Evolutionary conservation across 805 yeast species (phyloP).

Genomic region (Lachancea quebecensis): DNA sequence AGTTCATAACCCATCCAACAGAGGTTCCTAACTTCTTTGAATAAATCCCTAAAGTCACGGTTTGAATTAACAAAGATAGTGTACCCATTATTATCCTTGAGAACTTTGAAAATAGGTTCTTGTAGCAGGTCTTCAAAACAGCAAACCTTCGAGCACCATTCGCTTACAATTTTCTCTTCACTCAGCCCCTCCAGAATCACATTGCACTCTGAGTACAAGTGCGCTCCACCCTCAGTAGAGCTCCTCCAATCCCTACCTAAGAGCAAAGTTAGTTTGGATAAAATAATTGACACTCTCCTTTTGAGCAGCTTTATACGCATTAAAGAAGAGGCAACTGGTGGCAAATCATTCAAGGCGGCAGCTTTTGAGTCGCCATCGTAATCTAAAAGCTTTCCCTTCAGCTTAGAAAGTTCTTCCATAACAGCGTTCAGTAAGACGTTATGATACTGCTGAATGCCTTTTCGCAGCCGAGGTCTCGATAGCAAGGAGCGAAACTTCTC

Average conservation of each 20-base stretch:
- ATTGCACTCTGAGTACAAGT: slow-evolving; percentile 44
- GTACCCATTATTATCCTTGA: slow-evolving; percentile 20
- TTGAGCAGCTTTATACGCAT: slow-evolving; percentile 49
- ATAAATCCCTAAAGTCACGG: slow-evolving; percentile 34
- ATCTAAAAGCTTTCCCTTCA: slow-evolving; percentile 36
- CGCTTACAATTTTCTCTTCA: slow-evolving; percentile 34
- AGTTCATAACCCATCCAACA: slow-evolving; percentile 45
- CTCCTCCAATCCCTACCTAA: slow-evolving; percentile 61
- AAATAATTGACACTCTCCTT: slow-evolving; percentile 36
- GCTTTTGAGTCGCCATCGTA: slow-evolving; percentile 33
- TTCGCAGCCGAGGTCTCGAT: slow-evolving; percentile 46
- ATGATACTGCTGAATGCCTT: slow-evolving; percentile 57
- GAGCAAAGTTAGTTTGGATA: slow-evolving; percentile 41
- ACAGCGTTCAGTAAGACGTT: slow-evolving; percentile 42
- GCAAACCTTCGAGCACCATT: slow-evolving; percentile 42
- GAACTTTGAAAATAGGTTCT: slow-evolving; percentile 38
- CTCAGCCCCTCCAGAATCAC: slow-evolving; percentile 43
- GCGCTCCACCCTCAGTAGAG: slow-evolving; percentile 58
- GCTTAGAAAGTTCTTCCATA: slow-evolving; percentile 38
- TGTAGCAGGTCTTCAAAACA: slow-evolving; percentile 16
- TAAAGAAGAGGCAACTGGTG: slow-evolving; percentile 41
- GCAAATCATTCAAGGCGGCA: slow-evolving; percentile 40
- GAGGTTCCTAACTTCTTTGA: slow-evolving; percentile 50
- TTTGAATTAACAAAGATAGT: slow-evolving; percentile 48
- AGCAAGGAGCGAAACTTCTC: slow-evolving; percentile 43